phyloP scores from a whole-genome alignment of 1,284 basidiomycete genomes.

The Trichosporon asahii region DNA sequence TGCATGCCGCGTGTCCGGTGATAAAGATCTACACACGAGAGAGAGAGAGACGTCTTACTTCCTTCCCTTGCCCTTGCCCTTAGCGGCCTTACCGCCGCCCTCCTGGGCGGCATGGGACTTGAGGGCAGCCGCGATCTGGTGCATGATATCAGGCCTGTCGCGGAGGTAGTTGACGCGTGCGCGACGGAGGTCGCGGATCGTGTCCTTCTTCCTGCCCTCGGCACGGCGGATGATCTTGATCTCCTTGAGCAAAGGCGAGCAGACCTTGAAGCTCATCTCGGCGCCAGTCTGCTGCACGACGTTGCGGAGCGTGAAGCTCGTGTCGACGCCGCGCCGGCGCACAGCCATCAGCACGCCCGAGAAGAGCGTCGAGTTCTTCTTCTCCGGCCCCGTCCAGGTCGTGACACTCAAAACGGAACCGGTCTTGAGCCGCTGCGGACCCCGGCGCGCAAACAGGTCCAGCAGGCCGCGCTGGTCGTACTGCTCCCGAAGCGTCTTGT shows the following conservation, averaged over 20 bases:
- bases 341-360: constrained; percentile 80
- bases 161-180: constrained; percentile 50
- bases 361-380: constrained; percentile 63
- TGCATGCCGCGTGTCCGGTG: constrained; percentile 24
- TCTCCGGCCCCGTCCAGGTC: constrained; percentile 50
- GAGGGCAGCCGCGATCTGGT: constrained; percentile 45
- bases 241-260: constrained; percentile 77
- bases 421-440: constrained; percentile 64
- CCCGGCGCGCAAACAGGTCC: constrained; percentile 65
- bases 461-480: constrained; percentile 67
- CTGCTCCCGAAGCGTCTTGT: constrained; percentile 62
- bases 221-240: constrained; percentile 62
- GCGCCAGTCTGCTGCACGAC: constrained; percentile 82
- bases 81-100: background rate
- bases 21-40: background rate
- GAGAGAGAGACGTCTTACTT: background rate
- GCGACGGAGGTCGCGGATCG: constrained; percentile 39
- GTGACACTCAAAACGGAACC: constrained; percentile 77
- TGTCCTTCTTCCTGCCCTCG: constrained; percentile 34
- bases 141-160: constrained; percentile 46
- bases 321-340: constrained; percentile 74
- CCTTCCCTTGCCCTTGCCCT: background rate
- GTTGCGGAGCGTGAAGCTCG: constrained; percentile 78
- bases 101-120: constrained; percentile 27
- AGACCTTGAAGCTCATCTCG: constrained; percentile 82